Percentiles rank a stretch among this genome's conserved stretches.
phyloP scores from a whole-genome alignment of 495 filamentous ascomycete species.

The Staphylotrichum longicolle region DNA sequence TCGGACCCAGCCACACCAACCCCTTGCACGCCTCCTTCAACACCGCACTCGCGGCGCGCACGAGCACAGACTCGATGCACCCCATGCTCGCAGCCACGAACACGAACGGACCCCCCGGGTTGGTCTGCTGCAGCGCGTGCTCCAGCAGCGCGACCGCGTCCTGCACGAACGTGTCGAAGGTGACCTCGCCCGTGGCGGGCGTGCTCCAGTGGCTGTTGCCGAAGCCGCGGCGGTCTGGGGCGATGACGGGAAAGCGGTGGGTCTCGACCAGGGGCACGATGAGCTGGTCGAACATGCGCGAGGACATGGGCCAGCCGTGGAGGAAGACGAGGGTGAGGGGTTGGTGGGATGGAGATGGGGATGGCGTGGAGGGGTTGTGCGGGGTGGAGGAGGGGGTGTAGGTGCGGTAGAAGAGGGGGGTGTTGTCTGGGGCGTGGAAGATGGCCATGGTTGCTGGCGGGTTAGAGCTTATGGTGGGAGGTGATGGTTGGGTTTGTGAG shows the following conservation, averaged over 20 bases:
- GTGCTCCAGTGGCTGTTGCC: slow-evolving; percentile 29
- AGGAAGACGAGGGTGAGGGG: slow-evolving; percentile 31
- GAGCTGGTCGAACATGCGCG: slow-evolving; percentile 32
- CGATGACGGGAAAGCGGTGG: slow-evolving; percentile 28
- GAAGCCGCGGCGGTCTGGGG: slow-evolving; percentile 35
- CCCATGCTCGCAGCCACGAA: slow-evolving; percentile 33
- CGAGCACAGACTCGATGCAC: slow-evolving; percentile 25
- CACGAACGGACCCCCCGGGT: slow-evolving; percentile 19
- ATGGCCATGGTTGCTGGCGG: slow-evolving; percentile 12
- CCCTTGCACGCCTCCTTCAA: slow-evolving; percentile 18
- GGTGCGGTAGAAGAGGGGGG: slow-evolving; percentile 25
- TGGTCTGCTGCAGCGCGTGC: not conserved
- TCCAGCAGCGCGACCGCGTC: slow-evolving; percentile 18
- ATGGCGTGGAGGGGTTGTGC: not conserved
- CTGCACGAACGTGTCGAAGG: slow-evolving; percentile 27
- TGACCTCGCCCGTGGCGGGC: slow-evolving; percentile 14
- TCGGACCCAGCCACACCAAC: slow-evolving; percentile 24
- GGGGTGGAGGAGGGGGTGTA: slow-evolving; percentile 19
- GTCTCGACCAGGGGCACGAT: slow-evolving; percentile 30
- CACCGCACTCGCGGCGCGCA: not conserved
- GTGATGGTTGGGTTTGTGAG: too few species aligned
- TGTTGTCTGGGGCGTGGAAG: slow-evolving; percentile 17
- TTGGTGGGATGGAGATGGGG: not conserved
- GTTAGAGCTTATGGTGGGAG: too few species aligned
- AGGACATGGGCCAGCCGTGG: slow-evolving; percentile 37